Base-by-base conservation (phyloP, 208 protist genomes). In the Acanthamoeba polyphaga region DNA sequence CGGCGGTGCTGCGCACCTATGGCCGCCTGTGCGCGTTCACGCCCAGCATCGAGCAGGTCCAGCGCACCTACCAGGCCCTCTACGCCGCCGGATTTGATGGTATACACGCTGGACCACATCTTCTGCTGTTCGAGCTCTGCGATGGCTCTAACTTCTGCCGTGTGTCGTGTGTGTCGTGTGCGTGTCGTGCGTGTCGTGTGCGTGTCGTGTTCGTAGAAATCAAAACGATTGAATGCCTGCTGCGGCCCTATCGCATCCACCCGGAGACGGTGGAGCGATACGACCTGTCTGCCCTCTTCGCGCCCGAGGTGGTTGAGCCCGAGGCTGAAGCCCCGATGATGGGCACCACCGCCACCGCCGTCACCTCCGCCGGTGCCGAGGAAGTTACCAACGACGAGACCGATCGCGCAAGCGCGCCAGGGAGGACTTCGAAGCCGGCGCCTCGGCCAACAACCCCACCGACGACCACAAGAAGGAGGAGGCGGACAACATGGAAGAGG, bases 1-100 rank as follows among this genome's bases (percentile, higher is more conserved):
- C 78, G 32, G 80, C 84, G 15, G 95, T 95, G 8, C 94, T 98
- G 66, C 90, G 87, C 68, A 60, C 92, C 51, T 94, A 95, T 32
- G 95, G 95, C 8, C 95, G 91, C n/a, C 85, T 98, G 22, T 98
- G 97, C 91, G 98, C 97, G 12, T 98, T 98, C 87, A 97, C 95
- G 32, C 97, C 97, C 19, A 98, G 97, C 80, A 97, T 98, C 29
- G 97, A 98, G 85, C 97, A 98, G 82, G 96, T 98, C 53, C 97
- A 98, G 85, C 58, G 84, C 22, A 97, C 94, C 34, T 96, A 13
- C 89, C 85, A 88, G 62, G 90, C 38, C n/a, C 93, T 95, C 22
- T 64, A 89, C 58, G 82, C 93, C 29, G 29, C 85, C 9, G 80
- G 76, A 10, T 96, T 95, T 32, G 82, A 51, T 78, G 94, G 76